These are phyloP conservation scores for Olyra latifolia DNA, from an alignment of 176 grass and related monocot genomes.

Conservation along the genomic window DNA sequence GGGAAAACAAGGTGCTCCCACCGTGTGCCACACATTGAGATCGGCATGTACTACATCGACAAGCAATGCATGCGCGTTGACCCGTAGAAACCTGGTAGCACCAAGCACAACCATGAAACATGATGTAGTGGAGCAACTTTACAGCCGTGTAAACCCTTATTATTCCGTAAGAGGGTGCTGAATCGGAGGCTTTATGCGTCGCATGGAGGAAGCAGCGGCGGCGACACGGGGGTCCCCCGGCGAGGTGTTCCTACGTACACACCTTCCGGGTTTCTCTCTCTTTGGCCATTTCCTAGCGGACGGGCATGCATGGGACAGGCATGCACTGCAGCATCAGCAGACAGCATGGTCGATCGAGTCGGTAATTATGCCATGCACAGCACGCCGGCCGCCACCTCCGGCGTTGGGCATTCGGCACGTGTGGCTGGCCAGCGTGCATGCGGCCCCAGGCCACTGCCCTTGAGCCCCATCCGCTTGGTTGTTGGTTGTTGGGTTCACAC, in stretches of 20 bases:
- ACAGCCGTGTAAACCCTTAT: neutral
- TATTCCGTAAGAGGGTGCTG: neutral
- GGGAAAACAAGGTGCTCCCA: too few relatives aligned
- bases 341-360: neutral
- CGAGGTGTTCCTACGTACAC: neutral
- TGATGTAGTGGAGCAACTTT: conserved; percentile 18
- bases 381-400: neutral
- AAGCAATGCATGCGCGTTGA: neutral
- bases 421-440: neutral
- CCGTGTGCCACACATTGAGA: too few relatives aligned
- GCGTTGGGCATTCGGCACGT: neutral
- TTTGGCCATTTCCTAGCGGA: neutral
- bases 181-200: conserved; percentile 34
- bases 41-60: too few relatives aligned
- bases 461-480: neutral
- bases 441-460: neutral
- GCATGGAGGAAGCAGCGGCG: conserved; percentile 27
- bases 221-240: neutral
- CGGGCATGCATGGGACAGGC: neutral
- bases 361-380: conserved; percentile 10
- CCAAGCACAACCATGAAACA: neutral
- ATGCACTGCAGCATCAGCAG: neutral
- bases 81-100: neutral
- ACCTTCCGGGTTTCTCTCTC: neutral
- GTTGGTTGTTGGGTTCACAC: neutral